Evolutionary conservation across 306 rosid genomes (phyloP).

Genomic region (Vachellia pachyceras): DNA sequence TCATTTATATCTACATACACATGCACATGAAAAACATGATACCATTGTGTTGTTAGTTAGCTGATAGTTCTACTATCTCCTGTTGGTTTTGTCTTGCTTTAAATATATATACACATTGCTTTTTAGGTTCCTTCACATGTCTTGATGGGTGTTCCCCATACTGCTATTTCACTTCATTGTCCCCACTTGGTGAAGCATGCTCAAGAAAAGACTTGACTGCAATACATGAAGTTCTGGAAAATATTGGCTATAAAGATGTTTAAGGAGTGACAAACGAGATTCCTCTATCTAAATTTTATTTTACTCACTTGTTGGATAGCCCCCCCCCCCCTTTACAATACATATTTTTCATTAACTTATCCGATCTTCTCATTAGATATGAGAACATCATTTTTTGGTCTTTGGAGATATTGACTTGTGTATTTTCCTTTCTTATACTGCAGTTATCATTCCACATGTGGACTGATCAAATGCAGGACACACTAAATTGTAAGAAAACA

Average conservation of each 20-base stretch:
- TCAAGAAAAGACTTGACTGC: conserved; percentile 82
- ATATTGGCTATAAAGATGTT: conserved; percentile 72
- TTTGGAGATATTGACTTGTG: conserved; percentile 30
- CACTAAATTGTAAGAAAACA: conserved; percentile 72
- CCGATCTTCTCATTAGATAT: background rate
- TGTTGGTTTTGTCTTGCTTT: conserved; percentile 3
- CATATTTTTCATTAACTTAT: background rate
- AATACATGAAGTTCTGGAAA: conserved; percentile 74
- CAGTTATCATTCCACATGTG: conserved; percentile 89
- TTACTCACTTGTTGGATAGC: background rate
- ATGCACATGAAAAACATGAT: background rate
- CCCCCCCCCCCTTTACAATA: background rate
- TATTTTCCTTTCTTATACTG: conserved; percentile 29
- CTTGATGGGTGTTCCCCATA: conserved; percentile 73
- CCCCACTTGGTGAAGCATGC: conserved; percentile 85
- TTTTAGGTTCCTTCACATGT: conserved; percentile 72
- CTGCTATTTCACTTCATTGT: conserved; percentile 56
- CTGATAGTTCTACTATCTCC: background rate
- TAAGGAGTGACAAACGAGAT: conserved; percentile 83
- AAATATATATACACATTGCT: background rate
- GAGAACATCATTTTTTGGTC: background rate
- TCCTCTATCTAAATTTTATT: conserved; percentile 30
- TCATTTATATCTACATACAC: conserved; percentile 7
- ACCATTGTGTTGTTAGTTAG: conserved; percentile 7
- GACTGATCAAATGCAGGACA: conserved; percentile 85